Evolutionary conservation across 768 basidiomycete genomes (phyloP).

Genomic region (Lentinula guzmanii): DNA sequence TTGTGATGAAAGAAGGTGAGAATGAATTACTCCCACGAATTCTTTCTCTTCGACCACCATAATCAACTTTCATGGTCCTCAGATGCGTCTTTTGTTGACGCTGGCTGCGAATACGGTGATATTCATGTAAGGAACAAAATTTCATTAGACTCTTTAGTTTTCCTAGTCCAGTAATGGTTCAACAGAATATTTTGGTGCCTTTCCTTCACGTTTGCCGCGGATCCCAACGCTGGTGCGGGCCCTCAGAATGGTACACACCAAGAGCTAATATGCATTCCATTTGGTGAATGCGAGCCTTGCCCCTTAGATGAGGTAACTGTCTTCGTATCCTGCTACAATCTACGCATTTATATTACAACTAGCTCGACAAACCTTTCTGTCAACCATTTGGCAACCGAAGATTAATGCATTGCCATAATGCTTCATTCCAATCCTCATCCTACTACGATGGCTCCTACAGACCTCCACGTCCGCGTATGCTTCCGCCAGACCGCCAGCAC

Average conservation of each 20-base stretch:
- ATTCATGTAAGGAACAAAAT: constrained; percentile 23
- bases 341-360: constrained; percentile 1
- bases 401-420: constrained; percentile 72
- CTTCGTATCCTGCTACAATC: not conserved
- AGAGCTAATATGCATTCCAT: constrained; percentile 27
- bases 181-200: not conserved
- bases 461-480: constrained; percentile 3
- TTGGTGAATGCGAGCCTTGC: constrained; percentile 57
- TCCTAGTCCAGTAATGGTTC: not conserved
- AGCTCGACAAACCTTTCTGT: constrained; percentile 88
- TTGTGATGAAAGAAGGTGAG: not conserved
- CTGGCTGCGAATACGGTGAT: constrained; percentile 22
- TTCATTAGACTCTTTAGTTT: too few relatives aligned
- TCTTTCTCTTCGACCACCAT: constrained; percentile 6
- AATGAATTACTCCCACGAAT: constrained; percentile 17
- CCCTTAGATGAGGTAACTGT: constrained; percentile 54
- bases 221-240: not conserved
- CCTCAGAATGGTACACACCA: constrained; percentile 22
- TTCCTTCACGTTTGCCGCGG: not conserved
- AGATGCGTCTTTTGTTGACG: constrained; percentile 26
- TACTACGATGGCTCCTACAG: constrained; percentile 10
- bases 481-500: constrained; percentile 6
- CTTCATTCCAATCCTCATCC: constrained; percentile 18
- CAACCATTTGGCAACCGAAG: constrained; percentile 94
- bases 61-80: constrained; percentile 27